Percentiles rank a stretch among this genome's conserved stretches.
Conservation (phyloP, 768 basidiomycete species). For the Mycena crocata region DNA sequence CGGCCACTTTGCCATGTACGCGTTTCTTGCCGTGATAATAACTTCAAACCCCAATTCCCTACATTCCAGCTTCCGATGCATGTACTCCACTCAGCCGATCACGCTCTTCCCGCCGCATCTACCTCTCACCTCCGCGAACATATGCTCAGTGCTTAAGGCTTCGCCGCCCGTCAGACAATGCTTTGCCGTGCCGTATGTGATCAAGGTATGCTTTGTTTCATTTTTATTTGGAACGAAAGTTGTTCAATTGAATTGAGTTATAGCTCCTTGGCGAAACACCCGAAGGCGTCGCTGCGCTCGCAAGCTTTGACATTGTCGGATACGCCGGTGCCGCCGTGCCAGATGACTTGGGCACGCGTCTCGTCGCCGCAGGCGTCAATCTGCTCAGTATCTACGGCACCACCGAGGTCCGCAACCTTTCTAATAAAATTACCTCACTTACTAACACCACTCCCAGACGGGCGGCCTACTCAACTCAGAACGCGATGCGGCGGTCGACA, state of each 20-base stretch:
- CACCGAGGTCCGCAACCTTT: constrained; percentile 46
- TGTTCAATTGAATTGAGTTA: neutral
- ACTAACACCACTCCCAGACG: constrained; percentile 40
- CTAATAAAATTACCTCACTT: neutral
- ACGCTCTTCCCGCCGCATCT: constrained; percentile 58
- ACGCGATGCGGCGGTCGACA: constrained; percentile 61
- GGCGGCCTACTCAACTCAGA: constrained; percentile 59
- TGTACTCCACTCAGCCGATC: constrained; percentile 54
- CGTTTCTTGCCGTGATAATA: neutral
- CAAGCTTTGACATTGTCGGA: constrained; percentile 58
- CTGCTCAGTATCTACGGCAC: constrained; percentile 62
- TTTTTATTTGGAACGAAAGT: neutral
- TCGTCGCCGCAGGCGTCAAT: constrained; percentile 60
- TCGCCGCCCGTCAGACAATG: constrained; percentile 47
- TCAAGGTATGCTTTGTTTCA: constrained; percentile 38
- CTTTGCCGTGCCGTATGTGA: constrained; percentile 52
- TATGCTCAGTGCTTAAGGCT: constrained; percentile 51
- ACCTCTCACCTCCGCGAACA: constrained; percentile 59
- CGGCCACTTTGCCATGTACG: constrained; percentile 48
- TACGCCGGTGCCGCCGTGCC: constrained; percentile 67
- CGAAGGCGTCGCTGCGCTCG: constrained; percentile 56
- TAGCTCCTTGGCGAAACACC: constrained; percentile 60
- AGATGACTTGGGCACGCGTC: constrained; percentile 63
- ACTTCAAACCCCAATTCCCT: neutral
- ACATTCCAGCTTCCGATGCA: constrained; percentile 52